Percentiles rank a stretch among this genome's conserved stretches.
These are phyloP conservation scores for Fusarium setosum DNA, from an alignment of 2,329 filamentous ascomycete species.

Conservation along the genomic window DNA sequence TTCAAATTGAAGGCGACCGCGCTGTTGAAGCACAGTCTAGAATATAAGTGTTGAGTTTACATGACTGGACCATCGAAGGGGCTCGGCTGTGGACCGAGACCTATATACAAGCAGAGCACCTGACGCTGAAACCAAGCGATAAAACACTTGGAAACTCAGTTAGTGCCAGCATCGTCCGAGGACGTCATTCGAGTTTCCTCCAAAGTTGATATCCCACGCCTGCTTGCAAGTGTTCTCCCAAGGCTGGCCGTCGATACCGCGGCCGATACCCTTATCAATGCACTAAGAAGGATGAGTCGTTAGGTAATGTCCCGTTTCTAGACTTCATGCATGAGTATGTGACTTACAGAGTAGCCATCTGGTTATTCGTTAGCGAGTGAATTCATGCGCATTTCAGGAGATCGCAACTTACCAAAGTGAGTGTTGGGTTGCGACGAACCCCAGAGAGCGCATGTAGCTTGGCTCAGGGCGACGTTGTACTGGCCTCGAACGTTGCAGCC, in stretches of 20 bases:
- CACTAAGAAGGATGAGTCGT: slow-evolving; percentile 15
- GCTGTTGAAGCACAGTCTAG: background rate
- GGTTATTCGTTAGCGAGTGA: background rate
- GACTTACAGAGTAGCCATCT: slow-evolving; percentile 25
- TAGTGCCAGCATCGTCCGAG: slow-evolving; percentile 31
- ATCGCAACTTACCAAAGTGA: background rate
- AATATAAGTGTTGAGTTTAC: background rate
- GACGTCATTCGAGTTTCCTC: slow-evolving; percentile 11
- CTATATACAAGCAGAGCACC: background rate
- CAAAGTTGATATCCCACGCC: slow-evolving; percentile 22
- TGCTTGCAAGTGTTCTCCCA: slow-evolving; percentile 25
- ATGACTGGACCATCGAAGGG: background rate
- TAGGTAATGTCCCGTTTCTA: background rate
- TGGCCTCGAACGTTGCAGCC: slow-evolving; percentile 20
- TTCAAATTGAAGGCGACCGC: background rate
- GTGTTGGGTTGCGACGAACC: slow-evolving; percentile 15
- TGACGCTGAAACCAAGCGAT: background rate
- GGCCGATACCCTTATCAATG: slow-evolving; percentile 16
- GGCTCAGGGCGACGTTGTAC: slow-evolving; percentile 7
- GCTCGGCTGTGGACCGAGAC: background rate
- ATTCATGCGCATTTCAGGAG: too few species aligned
- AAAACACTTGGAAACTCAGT: background rate
- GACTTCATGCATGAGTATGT: accelerated
- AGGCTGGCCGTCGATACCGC: slow-evolving; percentile 23
- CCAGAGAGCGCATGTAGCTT: slow-evolving; percentile 23